Conservation (phyloP, 2,329 filamentous ascomycete genomes). For the Amesomyces nigricolor region DNA sequence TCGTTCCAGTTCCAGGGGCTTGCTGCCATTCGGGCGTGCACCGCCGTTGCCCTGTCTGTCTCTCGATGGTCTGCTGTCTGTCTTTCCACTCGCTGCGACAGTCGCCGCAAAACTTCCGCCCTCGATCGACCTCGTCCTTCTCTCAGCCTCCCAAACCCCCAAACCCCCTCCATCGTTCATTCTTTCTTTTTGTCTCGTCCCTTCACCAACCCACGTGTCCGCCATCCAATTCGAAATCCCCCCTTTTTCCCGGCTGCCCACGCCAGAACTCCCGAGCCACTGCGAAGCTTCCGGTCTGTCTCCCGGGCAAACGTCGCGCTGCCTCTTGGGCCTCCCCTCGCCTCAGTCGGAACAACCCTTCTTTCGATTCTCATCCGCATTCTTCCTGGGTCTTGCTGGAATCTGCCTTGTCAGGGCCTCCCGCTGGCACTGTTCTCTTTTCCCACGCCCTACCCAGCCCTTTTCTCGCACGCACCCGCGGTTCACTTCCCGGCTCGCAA, state of each 20-base stretch:
- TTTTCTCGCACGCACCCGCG: constrained; percentile 1
- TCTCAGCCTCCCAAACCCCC: background rate
- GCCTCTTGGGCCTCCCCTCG: constrained; percentile 18
- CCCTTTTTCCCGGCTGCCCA: constrained; percentile 1
- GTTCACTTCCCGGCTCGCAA: constrained; percentile 8
- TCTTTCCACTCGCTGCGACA: constrained; percentile 1
- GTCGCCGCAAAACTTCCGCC: constrained; percentile 11
- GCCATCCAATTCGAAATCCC: constrained; percentile 9
- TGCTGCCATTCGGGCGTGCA: constrained; percentile 15
- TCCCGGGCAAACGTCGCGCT: constrained; percentile 2
- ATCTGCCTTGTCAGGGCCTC: constrained; percentile 20
- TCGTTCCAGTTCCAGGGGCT: constrained; percentile 22
- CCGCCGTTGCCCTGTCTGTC: constrained; percentile 19
- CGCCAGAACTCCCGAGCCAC: constrained; percentile 6
- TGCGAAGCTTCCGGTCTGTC: constrained; percentile 6
- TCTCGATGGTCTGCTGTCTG: background rate
- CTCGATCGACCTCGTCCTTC: constrained; percentile 7
- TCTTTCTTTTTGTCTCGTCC: constrained; percentile 21
- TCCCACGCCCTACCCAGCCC: constrained; percentile 3
- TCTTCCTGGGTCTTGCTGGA: constrained; percentile 8
- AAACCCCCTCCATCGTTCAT: constrained; percentile 13
- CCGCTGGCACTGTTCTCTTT: constrained; percentile 12
- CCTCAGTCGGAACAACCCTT: constrained; percentile 21
- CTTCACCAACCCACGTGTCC: constrained; percentile 17
- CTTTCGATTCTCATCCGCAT: constrained; percentile 23